These are phyloP conservation scores for Rhododendron griersonianum DNA, from an alignment of 148 eudicot genomes.

Conservation along the genomic window DNA sequence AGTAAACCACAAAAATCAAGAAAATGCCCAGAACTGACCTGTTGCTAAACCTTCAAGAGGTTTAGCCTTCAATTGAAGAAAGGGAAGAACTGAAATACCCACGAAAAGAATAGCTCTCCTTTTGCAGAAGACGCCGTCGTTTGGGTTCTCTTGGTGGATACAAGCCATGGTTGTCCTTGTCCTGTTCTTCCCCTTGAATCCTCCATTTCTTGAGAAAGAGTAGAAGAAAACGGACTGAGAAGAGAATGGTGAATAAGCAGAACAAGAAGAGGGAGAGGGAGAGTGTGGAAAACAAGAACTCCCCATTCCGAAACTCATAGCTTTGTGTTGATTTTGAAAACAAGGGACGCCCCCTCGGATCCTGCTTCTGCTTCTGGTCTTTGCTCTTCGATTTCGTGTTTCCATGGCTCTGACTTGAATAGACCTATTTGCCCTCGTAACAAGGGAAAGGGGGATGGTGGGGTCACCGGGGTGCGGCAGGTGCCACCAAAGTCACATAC, in stretches of 20 bases:
- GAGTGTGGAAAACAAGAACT: conserved; percentile 41
- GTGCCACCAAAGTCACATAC: no score
- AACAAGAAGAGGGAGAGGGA: conserved; percentile 30
- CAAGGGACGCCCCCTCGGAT: background rate
- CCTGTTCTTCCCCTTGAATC: conserved; percentile 21
- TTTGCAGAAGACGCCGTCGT: conserved; percentile 22
- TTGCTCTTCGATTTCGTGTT: background rate
- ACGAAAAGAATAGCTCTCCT: conserved; percentile 58
- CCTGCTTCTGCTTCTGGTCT: background rate
- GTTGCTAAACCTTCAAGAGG: conserved; percentile 32
- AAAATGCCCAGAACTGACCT: conserved; percentile 25
- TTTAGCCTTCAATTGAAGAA: conserved; percentile 36
- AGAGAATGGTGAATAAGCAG: conserved; percentile 22
- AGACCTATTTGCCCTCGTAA: background rate
- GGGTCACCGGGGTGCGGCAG: no score
- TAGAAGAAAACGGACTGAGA: conserved; percentile 20
- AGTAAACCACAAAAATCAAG: background rate
- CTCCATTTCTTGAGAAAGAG: conserved; percentile 39
- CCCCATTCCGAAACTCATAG: conserved; percentile 34
- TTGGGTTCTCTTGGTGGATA: conserved; percentile 21
- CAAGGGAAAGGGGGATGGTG: background rate
- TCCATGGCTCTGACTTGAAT: background rate
- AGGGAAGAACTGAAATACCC: conserved; percentile 61
- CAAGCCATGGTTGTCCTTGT: conserved; percentile 33
- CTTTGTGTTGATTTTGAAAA: background rate